Evolutionary conservation across 805 yeast genomes (phyloP), one percentile per base, ranked within the genome.

Genomic region (Saturnispora mendoncae): DNA sequence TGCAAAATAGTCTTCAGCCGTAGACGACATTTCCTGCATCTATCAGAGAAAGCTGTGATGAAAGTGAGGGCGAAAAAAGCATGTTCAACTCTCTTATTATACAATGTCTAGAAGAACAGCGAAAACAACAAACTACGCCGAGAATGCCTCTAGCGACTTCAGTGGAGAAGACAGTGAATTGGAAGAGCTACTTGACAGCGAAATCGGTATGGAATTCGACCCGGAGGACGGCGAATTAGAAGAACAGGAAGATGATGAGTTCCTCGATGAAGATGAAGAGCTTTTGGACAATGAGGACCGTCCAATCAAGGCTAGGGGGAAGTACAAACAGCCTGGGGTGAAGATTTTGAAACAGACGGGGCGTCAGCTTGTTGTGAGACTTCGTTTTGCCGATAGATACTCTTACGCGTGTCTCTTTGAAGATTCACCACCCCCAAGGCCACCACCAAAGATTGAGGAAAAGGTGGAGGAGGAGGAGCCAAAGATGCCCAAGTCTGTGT

Each of bases 401-500:
- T n/a, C 17, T 6, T 39, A 33, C 23, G 29, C 24, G 13, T 17
- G 15, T 6, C 20, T 33, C 8, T 39, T 39, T 23, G 30, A 27
- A 15, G 39, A 37, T 15, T 15, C 26, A 6, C 27, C 33, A 13
- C 4, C 15, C 2, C 32, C 25, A 38, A 15, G 31, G 14, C 18
- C 41, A 13, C 15, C 6, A 4, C 34, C 35, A 30, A 17, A 23
- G 26, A 23, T 7, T 23, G 44, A 13, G 26, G 12, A 15, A 14
- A 64, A 53, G 7, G 58, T 51, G 7, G 42, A 50, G 9, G 54
- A 51, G 23, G 40, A 33, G 8, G 30, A 35, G 9, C 41, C 46
- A 19, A 25, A 42, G 21, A 29, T 44, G 36, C 48, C 58, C 13
- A 51, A 55, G 36, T 60, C 60, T 39, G 54, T 64, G 21, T 36